Percentiles rank a stretch among this genome's conserved stretches.
Evolutionary conservation across 2,329 filamentous ascomycete genomes (phyloP).

Genomic region (Magnaporthiopsis poae): DNA sequence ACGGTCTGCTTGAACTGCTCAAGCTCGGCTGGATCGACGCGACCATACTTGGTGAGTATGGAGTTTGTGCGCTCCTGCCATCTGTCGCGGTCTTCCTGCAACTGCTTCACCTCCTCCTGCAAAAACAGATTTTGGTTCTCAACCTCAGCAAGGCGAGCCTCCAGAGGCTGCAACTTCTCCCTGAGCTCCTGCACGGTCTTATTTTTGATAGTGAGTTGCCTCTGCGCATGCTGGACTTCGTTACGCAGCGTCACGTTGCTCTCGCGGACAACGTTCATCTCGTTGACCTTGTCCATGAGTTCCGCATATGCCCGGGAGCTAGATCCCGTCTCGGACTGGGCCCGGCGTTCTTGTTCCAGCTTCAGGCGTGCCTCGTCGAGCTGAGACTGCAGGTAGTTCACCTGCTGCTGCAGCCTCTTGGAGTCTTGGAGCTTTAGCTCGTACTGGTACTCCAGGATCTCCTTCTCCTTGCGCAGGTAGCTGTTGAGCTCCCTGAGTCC

Average conservation of each 20-base stretch:
- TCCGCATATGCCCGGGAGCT: constrained; percentile 74
- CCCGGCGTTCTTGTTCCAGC: constrained; percentile 76
- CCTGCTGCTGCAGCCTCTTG: constrained; percentile 79
- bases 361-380: constrained; percentile 83
- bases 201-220: constrained; percentile 64
- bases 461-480: constrained; percentile 88
- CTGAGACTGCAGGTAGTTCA: constrained; percentile 76
- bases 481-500: constrained; percentile 82
- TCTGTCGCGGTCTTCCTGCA: constrained; percentile 83
- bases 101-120: constrained; percentile 76
- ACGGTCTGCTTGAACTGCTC: constrained; percentile 79
- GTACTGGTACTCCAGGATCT: constrained; percentile 93
- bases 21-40: constrained; percentile 85
- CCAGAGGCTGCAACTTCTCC: constrained; percentile 68
- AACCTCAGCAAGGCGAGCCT: constrained; percentile 69
- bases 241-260: constrained; percentile 85
- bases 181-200: constrained; percentile 65
- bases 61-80: constrained; percentile 95
- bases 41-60: constrained; percentile 90
- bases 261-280: constrained; percentile 91
- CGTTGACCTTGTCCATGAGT: constrained; percentile 86
- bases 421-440: constrained; percentile 80
- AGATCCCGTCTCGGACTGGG: constrained; percentile 62
- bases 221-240: constrained; percentile 70
- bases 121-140: constrained; percentile 72